Evolutionary conservation across 2,329 filamentous ascomycete genomes (phyloP).

Genomic region (Huntiella omanensis): DNA sequence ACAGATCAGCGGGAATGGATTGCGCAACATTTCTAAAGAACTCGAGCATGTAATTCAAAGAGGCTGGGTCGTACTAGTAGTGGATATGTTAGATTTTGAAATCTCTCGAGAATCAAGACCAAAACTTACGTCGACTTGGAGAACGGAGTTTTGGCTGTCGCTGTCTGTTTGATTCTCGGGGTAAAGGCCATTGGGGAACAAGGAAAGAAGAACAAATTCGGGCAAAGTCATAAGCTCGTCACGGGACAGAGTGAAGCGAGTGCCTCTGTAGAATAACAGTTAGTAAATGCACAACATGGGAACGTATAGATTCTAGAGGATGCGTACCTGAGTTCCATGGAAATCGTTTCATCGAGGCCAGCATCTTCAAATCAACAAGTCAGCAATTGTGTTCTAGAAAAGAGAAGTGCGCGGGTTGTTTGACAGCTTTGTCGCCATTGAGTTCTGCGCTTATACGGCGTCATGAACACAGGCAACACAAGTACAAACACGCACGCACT

Average conservation of each 20-base stretch:
- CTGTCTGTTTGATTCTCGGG: constrained; percentile 91
- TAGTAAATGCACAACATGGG: not conserved
- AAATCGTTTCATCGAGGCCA: constrained; percentile 81
- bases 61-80: constrained; percentile 78
- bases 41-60: constrained; percentile 96
- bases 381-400: not conserved
- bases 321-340: constrained; percentile 73
- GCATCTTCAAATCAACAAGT: constrained; percentile 37
- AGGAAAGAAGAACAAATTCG: constrained; percentile 90
- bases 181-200: constrained; percentile 95
- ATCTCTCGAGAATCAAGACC: not conserved
- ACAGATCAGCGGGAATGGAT: constrained; percentile 47
- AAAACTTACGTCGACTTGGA: constrained; percentile 82
- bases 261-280: constrained; percentile 44
- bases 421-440: constrained; percentile 9
- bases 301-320: not conserved
- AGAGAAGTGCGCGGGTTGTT: constrained; percentile 4
- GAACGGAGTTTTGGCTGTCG: constrained; percentile 81
- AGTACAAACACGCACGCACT: not conserved
- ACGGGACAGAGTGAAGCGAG: constrained; percentile 78
- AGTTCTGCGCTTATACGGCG: not conserved
- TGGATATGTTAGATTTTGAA: not conserved
- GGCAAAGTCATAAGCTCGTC: constrained; percentile 90
- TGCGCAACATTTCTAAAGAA: constrained; percentile 94
- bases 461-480: not conserved